Conservation (phyloP, 768 basidiomycete species). For the Mycena indigotica region DNA sequence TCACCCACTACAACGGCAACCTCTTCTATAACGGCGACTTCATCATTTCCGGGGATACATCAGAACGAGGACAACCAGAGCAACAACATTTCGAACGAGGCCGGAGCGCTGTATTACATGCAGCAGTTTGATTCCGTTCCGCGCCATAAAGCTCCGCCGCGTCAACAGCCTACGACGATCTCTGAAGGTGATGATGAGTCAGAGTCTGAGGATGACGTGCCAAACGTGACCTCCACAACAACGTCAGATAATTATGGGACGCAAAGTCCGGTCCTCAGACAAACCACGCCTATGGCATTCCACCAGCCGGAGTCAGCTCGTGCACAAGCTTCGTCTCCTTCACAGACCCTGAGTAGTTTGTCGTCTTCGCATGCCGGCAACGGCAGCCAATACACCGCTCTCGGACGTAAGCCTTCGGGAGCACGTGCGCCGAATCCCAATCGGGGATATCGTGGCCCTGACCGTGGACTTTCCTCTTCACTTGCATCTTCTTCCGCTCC, state of each 20-base stretch:
- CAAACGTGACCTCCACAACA: slow-evolving; percentile 1
- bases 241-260: slow-evolving; percentile 3
- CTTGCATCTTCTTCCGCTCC: slow-evolving; percentile 35
- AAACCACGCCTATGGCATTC: slow-evolving; percentile 43
- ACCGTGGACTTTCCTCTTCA: slow-evolving; percentile 38
- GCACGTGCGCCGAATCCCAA: slow-evolving; percentile 69
- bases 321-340: slow-evolving; percentile 14
- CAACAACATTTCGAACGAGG: slow-evolving; percentile 53
- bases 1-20: slow-evolving; percentile 21
- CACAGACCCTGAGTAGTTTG: slow-evolving; percentile 17
- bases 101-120: slow-evolving; percentile 72
- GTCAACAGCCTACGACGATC: slow-evolving; percentile 49
- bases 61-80: slow-evolving; percentile 30
- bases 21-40: slow-evolving; percentile 11
- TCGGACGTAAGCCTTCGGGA: slow-evolving; percentile 77
- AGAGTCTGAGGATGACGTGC: slow-evolving; percentile 31
- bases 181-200: slow-evolving; percentile 47
- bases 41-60: slow-evolving; percentile 15
- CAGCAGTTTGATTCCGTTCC: slow-evolving; percentile 48
- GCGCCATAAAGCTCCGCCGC: slow-evolving; percentile 24
- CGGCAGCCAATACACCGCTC: slow-evolving; percentile 40
- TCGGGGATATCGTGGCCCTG: slow-evolving; percentile 42
- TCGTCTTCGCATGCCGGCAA: slow-evolving; percentile 19
- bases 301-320: slow-evolving; percentile 22
- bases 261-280: slow-evolving; percentile 25